These are phyloP conservation scores for Fragilariopsis cylindrus DNA, from an alignment of 108 stramenopile species.

Conservation along the genomic window DNA sequence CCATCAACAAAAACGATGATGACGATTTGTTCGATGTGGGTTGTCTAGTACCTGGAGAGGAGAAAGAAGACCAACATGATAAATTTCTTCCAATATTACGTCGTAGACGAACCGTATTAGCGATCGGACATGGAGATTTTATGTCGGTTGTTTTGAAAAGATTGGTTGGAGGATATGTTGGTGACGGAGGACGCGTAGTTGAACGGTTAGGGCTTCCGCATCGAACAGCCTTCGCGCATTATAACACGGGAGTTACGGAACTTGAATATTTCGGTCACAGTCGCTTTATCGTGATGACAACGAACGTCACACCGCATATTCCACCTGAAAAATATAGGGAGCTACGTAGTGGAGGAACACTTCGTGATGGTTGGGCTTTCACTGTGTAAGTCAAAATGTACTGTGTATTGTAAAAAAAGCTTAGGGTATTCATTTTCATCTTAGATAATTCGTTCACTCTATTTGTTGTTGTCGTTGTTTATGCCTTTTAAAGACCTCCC, in stretches of 20 bases:
- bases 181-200: slow-evolving; percentile 65
- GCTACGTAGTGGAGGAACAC: slow-evolving; percentile 58
- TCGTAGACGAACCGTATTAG: slow-evolving; percentile 54
- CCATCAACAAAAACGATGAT: slow-evolving; percentile 10
- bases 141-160: slow-evolving; percentile 73
- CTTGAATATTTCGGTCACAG: slow-evolving; percentile 80
- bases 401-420: background rate
- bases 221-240: slow-evolving; percentile 72
- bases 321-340: slow-evolving; percentile 26
- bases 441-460: too few species aligned
- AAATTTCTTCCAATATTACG: slow-evolving; percentile 34
- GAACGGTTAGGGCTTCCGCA: slow-evolving; percentile 64
- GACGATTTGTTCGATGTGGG: slow-evolving; percentile 78
- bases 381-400: slow-evolving; percentile 45
- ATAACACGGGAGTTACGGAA: slow-evolving; percentile 77
- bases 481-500: background rate
- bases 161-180: slow-evolving; percentile 68
- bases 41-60: slow-evolving; percentile 60
- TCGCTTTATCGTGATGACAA: slow-evolving; percentile 65
- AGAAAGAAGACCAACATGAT: slow-evolving; percentile 61
- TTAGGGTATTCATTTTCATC: background rate
- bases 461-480: too few species aligned
- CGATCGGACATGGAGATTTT: slow-evolving; percentile 78
- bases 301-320: slow-evolving; percentile 66
- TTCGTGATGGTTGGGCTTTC: slow-evolving; percentile 80